Evolutionary conservation across 768 basidiomycete genomes (phyloP), one percentile per base, ranked within the genome.

Genomic region (Chlorophyllum brunneum): DNA sequence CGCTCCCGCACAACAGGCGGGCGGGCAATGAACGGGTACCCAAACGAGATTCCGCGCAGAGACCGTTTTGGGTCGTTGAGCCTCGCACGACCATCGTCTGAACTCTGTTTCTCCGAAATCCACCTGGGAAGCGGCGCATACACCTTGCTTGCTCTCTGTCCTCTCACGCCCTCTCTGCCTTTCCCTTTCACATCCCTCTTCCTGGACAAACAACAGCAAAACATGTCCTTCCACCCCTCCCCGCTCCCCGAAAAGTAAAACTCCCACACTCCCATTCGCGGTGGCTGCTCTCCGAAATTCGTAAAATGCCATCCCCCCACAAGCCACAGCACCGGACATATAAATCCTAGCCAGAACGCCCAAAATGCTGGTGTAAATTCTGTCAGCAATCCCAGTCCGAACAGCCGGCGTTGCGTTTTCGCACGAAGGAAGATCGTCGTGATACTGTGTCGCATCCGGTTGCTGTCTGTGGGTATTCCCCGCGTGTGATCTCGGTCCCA

Each of bases 311-410:
- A 89, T 3, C 87, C 87, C 0, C 86, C 87, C 11, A 88, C 72
- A 39, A 89, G 74, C 87, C 87, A 89, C 47, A 87, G 76, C 65
- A 85, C 79, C 0, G 87, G 87, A 40, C 77, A 83, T 41, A 87
- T 51, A 59, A 89, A 89, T 2, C 87, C 87, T 0, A 83, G 51
- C 83, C 84, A 88, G 67, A 89, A 89, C n/a, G 86, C 69, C 63
- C 83, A 76, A 59, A 77, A 75, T 2, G 79, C 71, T 0, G 79
- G 76, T 0, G 76, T 78, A 6, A 62, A 58, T 8, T 45, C 57
- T 24, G 56, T 33, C 1, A 55, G 54, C 13, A 61, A 37, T n/a
- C n/a, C 59, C 59, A 49, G 11, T 16, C 39, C 39, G 29, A 50
- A 33, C 29, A 39, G 15, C 1, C 40, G 20, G 7, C n/a, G 67